These are phyloP conservation scores for Lactarius hatsudake DNA, from an alignment of 768 basidiomycete genomes.

Conservation along the genomic window DNA sequence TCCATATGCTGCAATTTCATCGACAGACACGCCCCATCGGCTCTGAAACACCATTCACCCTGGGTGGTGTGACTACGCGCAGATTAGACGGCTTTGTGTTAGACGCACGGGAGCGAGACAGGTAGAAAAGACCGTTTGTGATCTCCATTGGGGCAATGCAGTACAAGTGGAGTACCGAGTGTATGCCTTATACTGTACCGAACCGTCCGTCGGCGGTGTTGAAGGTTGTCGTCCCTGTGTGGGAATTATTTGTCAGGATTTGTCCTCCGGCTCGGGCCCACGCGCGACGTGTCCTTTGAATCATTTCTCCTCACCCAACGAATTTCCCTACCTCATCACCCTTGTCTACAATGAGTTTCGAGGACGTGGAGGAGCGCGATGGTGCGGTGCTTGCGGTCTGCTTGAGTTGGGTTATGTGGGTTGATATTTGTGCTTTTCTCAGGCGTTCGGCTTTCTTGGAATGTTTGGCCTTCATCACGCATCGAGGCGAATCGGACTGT, in stretches of 20 bases:
- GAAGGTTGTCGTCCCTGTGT: too few species aligned
- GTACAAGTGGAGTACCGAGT: neutral
- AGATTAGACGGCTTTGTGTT: neutral
- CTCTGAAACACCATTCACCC: neutral
- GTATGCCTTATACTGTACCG: neutral
- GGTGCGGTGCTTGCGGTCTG: slow-evolving; percentile 47
- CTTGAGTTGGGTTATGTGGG: neutral
- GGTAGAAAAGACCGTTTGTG: neutral
- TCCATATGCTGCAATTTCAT: neutral
- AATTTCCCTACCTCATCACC: neutral
- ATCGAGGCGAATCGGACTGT: slow-evolving; percentile 98
- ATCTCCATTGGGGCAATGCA: neutral
- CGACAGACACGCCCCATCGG: neutral
- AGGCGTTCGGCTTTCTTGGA: slow-evolving; percentile 98
- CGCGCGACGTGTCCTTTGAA: slow-evolving; percentile 25
- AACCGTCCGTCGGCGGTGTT: neutral
- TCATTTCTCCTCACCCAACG: neutral
- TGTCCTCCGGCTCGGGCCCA: neutral
- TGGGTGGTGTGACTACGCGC: neutral
- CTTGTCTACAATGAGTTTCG: slow-evolving; percentile 58
- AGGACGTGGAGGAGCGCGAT: slow-evolving; percentile 97
- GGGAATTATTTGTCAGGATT: slow-evolving; percentile 13
- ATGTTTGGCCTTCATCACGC: slow-evolving; percentile 96
- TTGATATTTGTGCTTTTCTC: slow-evolving; percentile 8
- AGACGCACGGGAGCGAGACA: neutral